Conservation (phyloP, 805 yeast species). For the Zygosaccharomyces kombuchaensis region DNA sequence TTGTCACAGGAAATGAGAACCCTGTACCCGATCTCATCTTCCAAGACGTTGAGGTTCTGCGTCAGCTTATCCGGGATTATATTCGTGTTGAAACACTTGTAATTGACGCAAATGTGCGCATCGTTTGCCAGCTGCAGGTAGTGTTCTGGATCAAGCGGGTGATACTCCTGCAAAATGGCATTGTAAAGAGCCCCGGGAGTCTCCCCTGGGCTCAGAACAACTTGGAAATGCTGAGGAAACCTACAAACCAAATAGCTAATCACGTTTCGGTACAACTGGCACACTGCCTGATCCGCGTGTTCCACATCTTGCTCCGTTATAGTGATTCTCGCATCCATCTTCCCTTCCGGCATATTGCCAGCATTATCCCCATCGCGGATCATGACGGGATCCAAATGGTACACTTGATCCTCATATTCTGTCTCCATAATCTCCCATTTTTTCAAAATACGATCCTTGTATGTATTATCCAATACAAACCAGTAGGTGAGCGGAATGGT, state of each 20-base stretch:
- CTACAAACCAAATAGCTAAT: constrained; percentile 41
- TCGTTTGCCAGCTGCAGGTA: constrained; percentile 15
- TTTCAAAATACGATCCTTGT: constrained; percentile 43
- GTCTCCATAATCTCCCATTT: constrained; percentile 23
- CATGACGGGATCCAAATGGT: constrained; percentile 19
- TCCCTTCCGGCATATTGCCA: constrained; percentile 19
- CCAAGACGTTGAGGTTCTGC: constrained; percentile 6
- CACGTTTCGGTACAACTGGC: constrained; percentile 46
- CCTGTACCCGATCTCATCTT: constrained; percentile 16
- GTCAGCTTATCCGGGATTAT: constrained; percentile 14
- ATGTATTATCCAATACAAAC: constrained; percentile 60
- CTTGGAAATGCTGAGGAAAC: constrained; percentile 51
- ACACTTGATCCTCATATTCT: constrained; percentile 18
- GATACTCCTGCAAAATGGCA: constrained; percentile 38
- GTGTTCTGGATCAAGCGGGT: constrained; percentile 34
- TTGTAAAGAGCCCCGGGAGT: constrained; percentile 32
- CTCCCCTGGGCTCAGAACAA: constrained; percentile 20
- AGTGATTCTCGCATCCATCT: constrained; percentile 19
- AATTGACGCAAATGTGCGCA: constrained; percentile 8
- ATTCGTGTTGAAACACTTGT: constrained; percentile 14
- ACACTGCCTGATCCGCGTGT: constrained; percentile 36
- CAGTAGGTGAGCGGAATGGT: constrained; percentile 48
- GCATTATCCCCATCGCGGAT: constrained; percentile 9
- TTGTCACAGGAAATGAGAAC: constrained; percentile 15
- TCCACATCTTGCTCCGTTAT: constrained; percentile 19